Conservation (phyloP, 179 eudicot genomes). For the Spergularia azorica region DNA sequence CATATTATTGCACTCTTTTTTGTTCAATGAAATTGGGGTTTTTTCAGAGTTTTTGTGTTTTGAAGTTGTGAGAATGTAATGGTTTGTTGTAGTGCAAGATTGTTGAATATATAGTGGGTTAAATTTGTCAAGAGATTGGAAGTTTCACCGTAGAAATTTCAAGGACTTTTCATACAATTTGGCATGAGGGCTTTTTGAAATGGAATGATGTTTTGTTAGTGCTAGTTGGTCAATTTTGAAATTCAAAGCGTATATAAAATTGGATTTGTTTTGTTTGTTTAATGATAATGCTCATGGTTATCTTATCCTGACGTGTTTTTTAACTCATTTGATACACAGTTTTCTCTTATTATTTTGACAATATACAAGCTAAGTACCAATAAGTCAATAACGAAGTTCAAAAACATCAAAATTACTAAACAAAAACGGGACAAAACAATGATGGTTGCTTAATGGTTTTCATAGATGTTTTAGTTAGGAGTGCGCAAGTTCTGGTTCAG, state of each 20-base stretch:
- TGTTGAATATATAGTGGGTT: neutral
- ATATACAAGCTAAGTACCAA: too few species aligned
- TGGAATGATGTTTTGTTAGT: neutral
- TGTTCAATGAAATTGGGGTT: neutral
- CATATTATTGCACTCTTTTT: slow-evolving; percentile 7
- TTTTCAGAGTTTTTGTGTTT: neutral
- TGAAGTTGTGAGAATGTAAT: neutral
- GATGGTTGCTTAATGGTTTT: too few species aligned
- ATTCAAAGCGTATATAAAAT: neutral
- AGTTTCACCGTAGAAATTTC: neutral
- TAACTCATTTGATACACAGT: neutral
- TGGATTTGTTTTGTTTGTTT: slow-evolving; percentile 1
- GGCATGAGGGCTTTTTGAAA: neutral
- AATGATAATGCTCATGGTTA: slow-evolving; percentile 16
- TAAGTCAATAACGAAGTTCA: too few species aligned
- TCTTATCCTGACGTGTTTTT: slow-evolving; percentile 10
- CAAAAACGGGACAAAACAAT: too few species aligned
- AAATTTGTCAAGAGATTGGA: neutral
- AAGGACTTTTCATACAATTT: neutral
- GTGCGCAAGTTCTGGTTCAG: too few species aligned
- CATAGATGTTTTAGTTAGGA: too few species aligned
- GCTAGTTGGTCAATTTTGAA: slow-evolving; percentile 4
- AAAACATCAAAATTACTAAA: too few species aligned
- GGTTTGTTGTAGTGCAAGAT: neutral
- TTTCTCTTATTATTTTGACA: neutral